Conservation (phyloP, 2,329 filamentous ascomycete genomes). For the Lasiodiplodia gonubiensis region DNA sequence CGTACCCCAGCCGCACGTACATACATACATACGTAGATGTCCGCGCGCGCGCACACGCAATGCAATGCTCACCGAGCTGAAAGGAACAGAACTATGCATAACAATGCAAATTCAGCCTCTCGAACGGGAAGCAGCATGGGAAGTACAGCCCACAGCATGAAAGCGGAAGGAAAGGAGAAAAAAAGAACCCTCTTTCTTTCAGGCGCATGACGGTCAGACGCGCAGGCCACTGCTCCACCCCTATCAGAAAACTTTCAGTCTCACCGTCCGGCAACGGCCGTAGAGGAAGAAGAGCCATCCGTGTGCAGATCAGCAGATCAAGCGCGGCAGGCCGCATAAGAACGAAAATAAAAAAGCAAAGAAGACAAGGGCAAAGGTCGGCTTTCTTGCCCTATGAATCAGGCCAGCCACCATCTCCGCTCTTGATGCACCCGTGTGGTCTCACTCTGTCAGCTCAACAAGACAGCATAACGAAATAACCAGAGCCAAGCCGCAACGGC, state of each 20-base stretch:
- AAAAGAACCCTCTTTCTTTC: too few relatives aligned
- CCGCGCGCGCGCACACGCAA: not conserved
- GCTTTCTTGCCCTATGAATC: too few relatives aligned
- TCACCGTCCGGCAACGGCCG: not conserved
- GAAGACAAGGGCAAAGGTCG: not conserved
- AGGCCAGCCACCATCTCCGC: too few relatives aligned
- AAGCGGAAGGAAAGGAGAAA: too few relatives aligned
- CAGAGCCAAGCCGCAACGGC: not conserved
- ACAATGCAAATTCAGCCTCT: not conserved
- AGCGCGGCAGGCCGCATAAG: not conserved
- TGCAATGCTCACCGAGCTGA: not conserved
- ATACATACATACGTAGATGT: too few relatives aligned
- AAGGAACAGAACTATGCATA: not conserved
- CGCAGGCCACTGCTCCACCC: not conserved
- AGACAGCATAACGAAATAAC: not conserved
- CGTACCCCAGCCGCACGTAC: not conserved
- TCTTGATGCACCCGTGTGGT: not conserved
- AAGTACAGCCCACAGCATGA: not conserved
- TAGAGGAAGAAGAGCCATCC: not conserved
- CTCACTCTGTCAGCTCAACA: not conserved
- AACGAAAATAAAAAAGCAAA: too few relatives aligned
- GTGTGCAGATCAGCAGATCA: not conserved
- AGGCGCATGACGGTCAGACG: too few relatives aligned
- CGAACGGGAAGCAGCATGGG: not conserved
- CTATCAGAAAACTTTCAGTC: not conserved